Evolutionary conservation across 2,329 filamentous ascomycete genomes (phyloP).

Genomic region (Cordyceps farinosa): DNA sequence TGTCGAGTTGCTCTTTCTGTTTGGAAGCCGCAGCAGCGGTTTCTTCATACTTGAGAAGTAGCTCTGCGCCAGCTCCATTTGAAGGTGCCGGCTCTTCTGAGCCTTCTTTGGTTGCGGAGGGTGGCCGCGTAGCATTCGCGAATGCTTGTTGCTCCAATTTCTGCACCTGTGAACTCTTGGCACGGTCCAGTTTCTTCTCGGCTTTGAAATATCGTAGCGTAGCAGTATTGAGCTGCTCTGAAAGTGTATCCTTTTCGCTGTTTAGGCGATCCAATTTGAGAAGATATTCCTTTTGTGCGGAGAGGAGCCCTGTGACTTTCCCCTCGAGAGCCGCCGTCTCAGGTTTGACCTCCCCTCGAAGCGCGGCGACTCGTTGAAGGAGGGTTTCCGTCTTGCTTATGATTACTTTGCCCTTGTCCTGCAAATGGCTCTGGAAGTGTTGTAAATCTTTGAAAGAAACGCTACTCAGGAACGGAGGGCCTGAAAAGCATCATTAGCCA

Average conservation of each 20-base stretch:
- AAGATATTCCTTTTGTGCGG: slow-evolving; percentile 76
- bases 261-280: slow-evolving; percentile 72
- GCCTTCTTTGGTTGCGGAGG: slow-evolving; percentile 39
- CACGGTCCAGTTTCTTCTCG: slow-evolving; percentile 88
- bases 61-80: slow-evolving; percentile 58
- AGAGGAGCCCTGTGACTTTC: slow-evolving; percentile 70
- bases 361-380: slow-evolving; percentile 53
- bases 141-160: slow-evolving; percentile 89
- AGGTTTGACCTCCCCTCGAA: slow-evolving; percentile 55
- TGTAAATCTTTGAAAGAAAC: slow-evolving; percentile 60
- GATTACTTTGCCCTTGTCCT: slow-evolving; percentile 71
- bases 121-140: slow-evolving; percentile 57
- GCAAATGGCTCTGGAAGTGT: slow-evolving; percentile 79
- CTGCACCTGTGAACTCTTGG: slow-evolving; percentile 83
- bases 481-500: slow-evolving; percentile 32
- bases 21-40: slow-evolving; percentile 72
- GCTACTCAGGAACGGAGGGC: slow-evolving; percentile 53
- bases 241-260: slow-evolving; percentile 77
- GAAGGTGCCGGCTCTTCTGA: slow-evolving; percentile 46
- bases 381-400: slow-evolving; percentile 69
- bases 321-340: slow-evolving; percentile 70
- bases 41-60: slow-evolving; percentile 74
- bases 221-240: slow-evolving; percentile 81
- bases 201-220: slow-evolving; percentile 91
- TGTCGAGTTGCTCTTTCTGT: slow-evolving; percentile 83